Percentiles rank a stretch among this genome's conserved stretches.
Evolutionary conservation across 2,329 filamentous ascomycete species (phyloP).

Genomic region (Pleoardoris graminearum): DNA sequence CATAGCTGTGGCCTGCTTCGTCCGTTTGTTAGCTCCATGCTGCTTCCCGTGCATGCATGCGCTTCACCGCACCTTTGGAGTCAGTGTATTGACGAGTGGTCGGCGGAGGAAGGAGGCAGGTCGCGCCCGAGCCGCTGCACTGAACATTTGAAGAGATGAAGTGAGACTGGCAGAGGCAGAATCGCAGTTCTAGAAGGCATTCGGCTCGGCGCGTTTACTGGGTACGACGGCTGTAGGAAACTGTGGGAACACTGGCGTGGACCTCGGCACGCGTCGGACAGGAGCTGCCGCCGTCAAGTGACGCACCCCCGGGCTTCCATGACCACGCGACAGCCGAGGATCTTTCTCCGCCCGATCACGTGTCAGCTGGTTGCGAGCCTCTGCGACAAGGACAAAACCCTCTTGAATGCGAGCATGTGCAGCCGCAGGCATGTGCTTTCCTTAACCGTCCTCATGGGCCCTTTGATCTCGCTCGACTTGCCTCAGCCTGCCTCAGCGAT

Average conservation of each 20-base stretch:
- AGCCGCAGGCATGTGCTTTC: not conserved
- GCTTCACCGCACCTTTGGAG: conserved; percentile 34
- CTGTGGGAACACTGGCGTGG: conserved; percentile 10
- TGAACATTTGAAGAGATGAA: conserved; percentile 42
- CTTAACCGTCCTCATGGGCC: not conserved
- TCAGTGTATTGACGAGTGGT: conserved; percentile 32
- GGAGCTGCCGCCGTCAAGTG: not conserved
- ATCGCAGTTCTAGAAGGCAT: conserved; percentile 7
- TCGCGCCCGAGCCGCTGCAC: conserved; percentile 46
- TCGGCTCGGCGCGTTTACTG: conserved; percentile 19
- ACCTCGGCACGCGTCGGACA: conserved; percentile 17
- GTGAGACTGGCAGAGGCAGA: conserved; percentile 12
- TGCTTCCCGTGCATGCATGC: not conserved
- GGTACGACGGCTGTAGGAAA: conserved; percentile 19
- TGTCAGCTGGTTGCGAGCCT: conserved; percentile 1
- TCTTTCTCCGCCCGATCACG: not conserved
- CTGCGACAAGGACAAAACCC: conserved; percentile 5
- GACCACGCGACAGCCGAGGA: conserved; percentile 1
- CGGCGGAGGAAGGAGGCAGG: conserved; percentile 44
- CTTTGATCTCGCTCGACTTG: not conserved
- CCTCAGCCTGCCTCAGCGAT: too few relatives aligned
- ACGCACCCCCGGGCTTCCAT: too few relatives aligned
- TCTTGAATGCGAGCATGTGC: not conserved
- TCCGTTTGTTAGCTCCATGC: not conserved
- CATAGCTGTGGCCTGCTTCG: conserved; percentile 39